These are phyloP conservation scores for Acrocalymma vagum DNA, from an alignment of 2,329 filamentous ascomycete species.

Conservation along the genomic window DNA sequence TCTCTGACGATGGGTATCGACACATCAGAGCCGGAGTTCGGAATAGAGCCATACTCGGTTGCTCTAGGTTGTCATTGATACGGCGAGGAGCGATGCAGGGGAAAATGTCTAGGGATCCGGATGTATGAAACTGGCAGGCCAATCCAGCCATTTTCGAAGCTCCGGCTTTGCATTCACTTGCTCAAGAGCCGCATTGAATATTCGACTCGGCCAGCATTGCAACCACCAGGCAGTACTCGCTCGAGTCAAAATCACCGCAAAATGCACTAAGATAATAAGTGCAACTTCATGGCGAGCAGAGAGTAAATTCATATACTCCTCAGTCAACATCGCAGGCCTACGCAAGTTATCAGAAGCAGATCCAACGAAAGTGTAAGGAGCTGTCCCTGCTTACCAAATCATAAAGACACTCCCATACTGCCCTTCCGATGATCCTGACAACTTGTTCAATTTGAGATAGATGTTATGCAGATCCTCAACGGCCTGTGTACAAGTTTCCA, in stretches of 20 bases:
- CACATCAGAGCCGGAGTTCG: no score
- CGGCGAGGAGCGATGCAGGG: no score
- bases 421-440: constrained; percentile 4
- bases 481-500: no score
- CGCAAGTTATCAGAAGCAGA: neutral
- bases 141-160: neutral
- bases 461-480: no score
- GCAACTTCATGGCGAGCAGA: neutral
- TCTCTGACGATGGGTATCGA: no score
- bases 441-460: constrained; percentile 5
- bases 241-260: neutral
- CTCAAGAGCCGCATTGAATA: neutral
- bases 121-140: no score
- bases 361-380: no score
- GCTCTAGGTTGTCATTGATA: no score
- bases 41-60: no score
- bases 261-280: neutral
- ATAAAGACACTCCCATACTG: constrained; percentile 9
- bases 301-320: constrained; percentile 8
- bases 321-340: constrained; percentile 6
- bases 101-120: no score
- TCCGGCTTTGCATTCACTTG: neutral
- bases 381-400: constrained; percentile 15
- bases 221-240: neutral
- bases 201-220: neutral